Conservation (phyloP, 2,329 filamentous ascomycete genomes). For the Exserohilum rostratum region DNA sequence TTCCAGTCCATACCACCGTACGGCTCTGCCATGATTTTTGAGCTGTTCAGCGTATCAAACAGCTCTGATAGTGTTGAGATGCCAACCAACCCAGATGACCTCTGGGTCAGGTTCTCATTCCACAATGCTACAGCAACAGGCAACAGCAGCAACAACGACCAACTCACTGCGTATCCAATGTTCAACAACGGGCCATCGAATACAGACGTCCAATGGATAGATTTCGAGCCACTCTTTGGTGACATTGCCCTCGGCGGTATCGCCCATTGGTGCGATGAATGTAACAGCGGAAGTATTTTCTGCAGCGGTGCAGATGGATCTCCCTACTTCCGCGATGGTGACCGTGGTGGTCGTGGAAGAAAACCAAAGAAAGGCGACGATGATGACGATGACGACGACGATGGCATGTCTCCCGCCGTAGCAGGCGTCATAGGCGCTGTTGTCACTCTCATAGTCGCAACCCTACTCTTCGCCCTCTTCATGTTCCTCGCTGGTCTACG, state of each 20-base stretch:
- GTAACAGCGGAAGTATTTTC: slow-evolving; percentile 56
- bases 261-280: slow-evolving; percentile 60
- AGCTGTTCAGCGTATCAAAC: slow-evolving; percentile 53
- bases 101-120: slow-evolving; percentile 63
- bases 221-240: slow-evolving; percentile 57
- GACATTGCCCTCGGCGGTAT: slow-evolving; percentile 52
- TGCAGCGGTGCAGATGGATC: slow-evolving; percentile 52
- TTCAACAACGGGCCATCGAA: slow-evolving; percentile 57
- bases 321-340: no score
- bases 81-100: slow-evolving; percentile 49
- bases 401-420: slow-evolving; percentile 51
- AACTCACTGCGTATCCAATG: slow-evolving; percentile 54
- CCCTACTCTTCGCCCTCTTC: slow-evolving; percentile 49
- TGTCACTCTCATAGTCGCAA: slow-evolving; percentile 56
- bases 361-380: no score
- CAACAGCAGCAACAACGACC: slow-evolving; percentile 39
- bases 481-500: slow-evolving; percentile 56
- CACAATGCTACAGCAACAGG: slow-evolving; percentile 61
- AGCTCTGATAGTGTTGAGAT: slow-evolving; percentile 38
- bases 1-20: slow-evolving; percentile 37
- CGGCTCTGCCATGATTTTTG: slow-evolving; percentile 45
- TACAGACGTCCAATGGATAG: slow-evolving; percentile 56
- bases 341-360: no score
- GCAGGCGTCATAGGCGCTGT: slow-evolving; percentile 64
- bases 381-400: not conserved